Evolutionary conservation across 176 grass and related monocot species (phyloP).

Genomic region (Musa acuminata): DNA sequence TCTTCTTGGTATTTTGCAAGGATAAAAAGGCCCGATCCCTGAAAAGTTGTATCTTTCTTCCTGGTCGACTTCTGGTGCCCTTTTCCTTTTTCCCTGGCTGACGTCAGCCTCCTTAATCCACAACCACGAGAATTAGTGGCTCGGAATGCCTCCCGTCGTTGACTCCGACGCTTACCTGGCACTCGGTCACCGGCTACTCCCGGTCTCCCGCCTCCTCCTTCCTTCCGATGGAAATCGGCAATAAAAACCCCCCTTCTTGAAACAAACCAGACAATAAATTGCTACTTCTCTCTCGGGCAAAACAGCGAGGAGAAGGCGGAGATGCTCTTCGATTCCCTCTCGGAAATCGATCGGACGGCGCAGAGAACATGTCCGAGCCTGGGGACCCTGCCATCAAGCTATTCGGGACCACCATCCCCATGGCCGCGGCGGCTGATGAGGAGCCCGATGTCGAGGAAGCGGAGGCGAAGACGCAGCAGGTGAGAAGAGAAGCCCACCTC

Average conservation of each 20-base stretch:
- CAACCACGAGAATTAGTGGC: conserved; percentile 47
- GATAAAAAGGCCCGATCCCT: too few species aligned
- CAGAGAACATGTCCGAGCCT: conserved; percentile 49
- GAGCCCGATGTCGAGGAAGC: conserved; percentile 9
- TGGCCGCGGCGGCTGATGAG: conserved; percentile 27
- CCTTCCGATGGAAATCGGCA: background rate
- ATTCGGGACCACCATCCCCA: conserved; percentile 68
- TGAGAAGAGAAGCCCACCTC: background rate
- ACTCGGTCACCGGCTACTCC: background rate
- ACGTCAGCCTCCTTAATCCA: conserved; percentile 24
- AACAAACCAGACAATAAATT: too few species aligned
- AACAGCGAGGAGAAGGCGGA: background rate
- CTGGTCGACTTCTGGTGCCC: too few species aligned
- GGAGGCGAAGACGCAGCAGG: conserved; percentile 21
- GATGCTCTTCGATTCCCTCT: conserved; percentile 5
- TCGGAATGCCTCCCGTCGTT: conserved; percentile 14
- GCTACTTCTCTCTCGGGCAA: background rate
- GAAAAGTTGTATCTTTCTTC: too few species aligned
- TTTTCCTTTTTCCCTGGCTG: background rate
- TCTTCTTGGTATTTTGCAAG: too few species aligned
- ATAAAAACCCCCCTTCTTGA: too few species aligned
- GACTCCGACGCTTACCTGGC: conserved; percentile 42
- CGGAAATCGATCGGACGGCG: conserved; percentile 1
- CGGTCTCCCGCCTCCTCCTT: background rate
- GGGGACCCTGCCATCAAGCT: conserved; percentile 80